Evolutionary conservation across 2,329 filamentous ascomycete genomes (phyloP), one percentile per base, ranked within the genome.

Genomic region (Beauveria asiatica): DNA sequence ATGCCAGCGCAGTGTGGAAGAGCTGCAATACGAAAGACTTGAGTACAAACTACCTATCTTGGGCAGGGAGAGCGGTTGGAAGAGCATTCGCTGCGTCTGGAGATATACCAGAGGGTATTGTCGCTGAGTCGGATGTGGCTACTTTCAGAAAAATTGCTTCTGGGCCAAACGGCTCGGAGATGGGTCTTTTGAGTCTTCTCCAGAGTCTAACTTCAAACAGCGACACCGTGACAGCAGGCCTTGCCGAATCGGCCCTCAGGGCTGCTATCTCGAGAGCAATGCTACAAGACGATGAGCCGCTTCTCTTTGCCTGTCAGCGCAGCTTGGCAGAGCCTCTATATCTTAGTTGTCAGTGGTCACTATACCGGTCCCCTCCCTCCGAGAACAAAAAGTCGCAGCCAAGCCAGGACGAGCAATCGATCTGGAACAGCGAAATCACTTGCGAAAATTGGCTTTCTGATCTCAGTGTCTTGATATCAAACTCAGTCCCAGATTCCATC

Each of bases 31-130:
- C 82, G n/a, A 77, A 81, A 42, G 75, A 81, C 1, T 77, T 87
- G 17, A 88, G 85, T 60, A 76, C 82, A 27, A 81, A 84, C 17
- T 97, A 94, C 70, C 76, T 91, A 1, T 76, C 89, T 1, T 99
- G 95, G 95, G 89, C 90, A 49, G 92, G 90, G 3, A 83, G 87
- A 63, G 88, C 92, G 2, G 78, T 97, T 49, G 94, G 95, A 8
- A 84, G 91, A 69, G 87, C 90, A 0, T 97, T 92, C 73, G 86
- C 88, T 44, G 83, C 89, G 17, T 89, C 85, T 30, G 92, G 92
- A 1, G 78, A 84, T 59, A 80, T 90, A 6, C 83, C 85, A 17
- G 70, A 77, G 41, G 82, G 82, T 53, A 76, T 89, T 50, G 71
- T 87, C 1, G 76, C 79, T 27, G 86, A 89, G 68, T 85, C 84